These are phyloP conservation scores for Epichloe scottii DNA, from an alignment of 2,329 filamentous ascomycete genomes.

Conservation along the genomic window DNA sequence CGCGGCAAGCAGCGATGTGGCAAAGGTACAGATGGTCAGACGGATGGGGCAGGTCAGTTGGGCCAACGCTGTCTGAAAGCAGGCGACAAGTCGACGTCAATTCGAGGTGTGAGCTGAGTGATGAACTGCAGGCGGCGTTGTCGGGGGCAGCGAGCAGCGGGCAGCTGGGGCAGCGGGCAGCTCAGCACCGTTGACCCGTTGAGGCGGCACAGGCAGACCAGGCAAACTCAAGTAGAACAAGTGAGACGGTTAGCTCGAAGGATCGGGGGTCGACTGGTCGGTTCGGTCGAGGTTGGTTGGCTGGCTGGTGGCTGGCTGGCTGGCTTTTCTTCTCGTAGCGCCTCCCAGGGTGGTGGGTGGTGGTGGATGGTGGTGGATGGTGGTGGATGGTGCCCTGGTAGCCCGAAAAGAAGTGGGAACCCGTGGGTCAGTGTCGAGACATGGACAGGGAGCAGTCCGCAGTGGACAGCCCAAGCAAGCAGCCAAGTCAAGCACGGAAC, in stretches of 20 bases:
- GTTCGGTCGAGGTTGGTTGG: not conserved
- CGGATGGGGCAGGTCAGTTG: constrained; percentile 1
- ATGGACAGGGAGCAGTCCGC: not conserved
- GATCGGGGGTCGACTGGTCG: not conserved
- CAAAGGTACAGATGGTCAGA: not conserved
- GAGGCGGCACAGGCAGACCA: constrained; percentile 2
- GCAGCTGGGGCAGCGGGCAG: too few relatives aligned
- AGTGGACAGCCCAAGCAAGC: too few relatives aligned
- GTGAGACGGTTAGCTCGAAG: constrained; percentile 2
- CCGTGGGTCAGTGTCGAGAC: constrained; percentile 4
- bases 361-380: not conserved
- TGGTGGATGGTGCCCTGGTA: not conserved
- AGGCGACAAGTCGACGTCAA: not conserved
- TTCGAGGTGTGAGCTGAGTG: constrained; percentile 2
- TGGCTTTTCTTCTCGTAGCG: not conserved
- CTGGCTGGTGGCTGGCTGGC: not conserved
- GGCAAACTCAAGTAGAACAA: not conserved
- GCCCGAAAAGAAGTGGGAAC: constrained; percentile 1
- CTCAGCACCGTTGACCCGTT: constrained; percentile 4
- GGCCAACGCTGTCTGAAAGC: not conserved
- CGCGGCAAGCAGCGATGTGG: constrained; percentile 2
- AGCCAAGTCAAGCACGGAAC: not conserved
- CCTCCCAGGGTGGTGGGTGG: constrained; percentile 1
- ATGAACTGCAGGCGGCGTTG: constrained; percentile 5
- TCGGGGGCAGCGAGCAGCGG: constrained; percentile 2